A percentile compares a stretch with the other conserved stretches of the same genome.
phyloP scores from a whole-genome alignment of 73 alveolate species.

The Paramecium sexaurelia region DNA sequence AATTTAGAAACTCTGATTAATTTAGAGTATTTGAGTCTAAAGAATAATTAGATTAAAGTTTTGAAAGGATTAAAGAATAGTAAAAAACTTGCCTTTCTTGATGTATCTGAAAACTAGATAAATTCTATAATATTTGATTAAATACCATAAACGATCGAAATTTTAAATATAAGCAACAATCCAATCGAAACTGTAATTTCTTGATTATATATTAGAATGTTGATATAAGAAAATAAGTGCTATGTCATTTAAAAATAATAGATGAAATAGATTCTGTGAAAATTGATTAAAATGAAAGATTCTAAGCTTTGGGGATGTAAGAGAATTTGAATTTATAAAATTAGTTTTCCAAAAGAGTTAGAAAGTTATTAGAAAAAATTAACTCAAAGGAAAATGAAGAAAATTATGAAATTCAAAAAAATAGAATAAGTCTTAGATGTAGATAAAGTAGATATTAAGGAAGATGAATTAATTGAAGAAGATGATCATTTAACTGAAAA shows the following conservation, averaged over 20 bases:
- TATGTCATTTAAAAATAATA: not conserved
- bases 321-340: not conserved
- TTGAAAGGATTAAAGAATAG: not conserved
- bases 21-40: constrained; percentile 19
- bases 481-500: not conserved
- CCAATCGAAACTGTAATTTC: not conserved
- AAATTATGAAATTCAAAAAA: not conserved
- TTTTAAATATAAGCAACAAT: not conserved
- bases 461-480: not conserved
- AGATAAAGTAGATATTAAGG: not conserved
- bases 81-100: not conserved
- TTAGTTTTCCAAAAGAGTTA: not conserved
- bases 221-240: not conserved
- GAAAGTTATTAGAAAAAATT: not conserved
- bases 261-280: not conserved
- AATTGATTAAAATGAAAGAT: not conserved
- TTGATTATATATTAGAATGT: not conserved
- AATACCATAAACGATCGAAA: not conserved
- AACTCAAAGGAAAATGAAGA: not conserved
- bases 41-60: not conserved
- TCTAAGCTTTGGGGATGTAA: constrained; percentile 1
- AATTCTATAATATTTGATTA: not conserved
- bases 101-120: not conserved
- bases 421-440: not conserved
- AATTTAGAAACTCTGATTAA: not conserved